phyloP scores from a whole-genome alignment of 148 eudicot species.

The Vaccinium darrowii region DNA sequence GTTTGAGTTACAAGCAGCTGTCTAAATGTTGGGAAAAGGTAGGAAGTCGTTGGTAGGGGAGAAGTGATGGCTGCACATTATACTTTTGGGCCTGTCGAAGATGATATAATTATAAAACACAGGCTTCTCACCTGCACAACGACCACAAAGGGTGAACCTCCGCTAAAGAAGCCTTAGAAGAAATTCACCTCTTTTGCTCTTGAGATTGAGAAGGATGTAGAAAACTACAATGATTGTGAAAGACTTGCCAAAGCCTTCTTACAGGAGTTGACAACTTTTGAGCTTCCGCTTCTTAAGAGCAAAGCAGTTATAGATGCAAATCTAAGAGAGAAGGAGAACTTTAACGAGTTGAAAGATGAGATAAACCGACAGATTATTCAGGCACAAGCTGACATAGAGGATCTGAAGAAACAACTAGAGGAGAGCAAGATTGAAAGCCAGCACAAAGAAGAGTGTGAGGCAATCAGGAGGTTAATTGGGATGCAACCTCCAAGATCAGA shows the following conservation, averaged over 20 bases:
- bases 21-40: conserved; percentile 53
- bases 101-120: conserved; percentile 83
- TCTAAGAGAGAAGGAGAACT: conserved; percentile 83
- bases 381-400: conserved; percentile 86
- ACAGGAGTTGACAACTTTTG: conserved; percentile 90
- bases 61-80: conserved; percentile 74
- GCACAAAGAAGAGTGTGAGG: conserved; percentile 95
- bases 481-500: conserved; percentile 86
- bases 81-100: conserved; percentile 90
- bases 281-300: conserved; percentile 86
- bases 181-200: conserved; percentile 77
- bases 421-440: conserved; percentile 88
- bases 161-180: conserved; percentile 87
- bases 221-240: conserved; percentile 76
- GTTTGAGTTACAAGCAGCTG: conserved; percentile 19
- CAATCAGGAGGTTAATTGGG: conserved; percentile 76
- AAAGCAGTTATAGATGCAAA: conserved; percentile 87
- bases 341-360: conserved; percentile 78
- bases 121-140: conserved; percentile 94
- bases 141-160: conserved; percentile 95
- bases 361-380: conserved; percentile 71
- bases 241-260: conserved; percentile 80
- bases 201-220: conserved; percentile 79
- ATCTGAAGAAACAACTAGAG: conserved; percentile 80
- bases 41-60: conserved; percentile 71